Evolutionary conservation across 352 stramenopile genomes (phyloP).

Genomic region (Pythium vanterpoolii): DNA sequence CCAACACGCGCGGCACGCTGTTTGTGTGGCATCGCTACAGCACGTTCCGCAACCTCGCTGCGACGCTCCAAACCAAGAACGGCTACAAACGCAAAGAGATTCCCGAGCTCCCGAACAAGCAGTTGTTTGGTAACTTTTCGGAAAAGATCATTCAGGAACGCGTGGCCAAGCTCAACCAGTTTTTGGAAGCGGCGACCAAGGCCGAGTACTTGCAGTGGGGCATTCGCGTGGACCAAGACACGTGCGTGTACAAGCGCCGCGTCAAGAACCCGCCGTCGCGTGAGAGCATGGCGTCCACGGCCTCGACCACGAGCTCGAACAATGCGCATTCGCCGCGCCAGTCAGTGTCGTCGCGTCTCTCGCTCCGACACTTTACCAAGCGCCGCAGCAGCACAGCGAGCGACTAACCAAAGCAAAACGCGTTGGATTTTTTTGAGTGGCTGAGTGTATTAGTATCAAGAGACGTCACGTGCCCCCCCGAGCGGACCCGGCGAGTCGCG

Average conservation of each 20-base stretch:
- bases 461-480: conserved; percentile 8
- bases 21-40: conserved; percentile 51
- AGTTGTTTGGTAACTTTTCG: conserved; percentile 38
- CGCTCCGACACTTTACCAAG: conserved; percentile 32
- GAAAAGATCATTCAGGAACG: conserved; percentile 42
- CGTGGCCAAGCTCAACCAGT: conserved; percentile 43
- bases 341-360: conserved; percentile 27
- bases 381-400: conserved; percentile 29
- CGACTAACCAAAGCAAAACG: conserved; percentile 13
- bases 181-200: conserved; percentile 39
- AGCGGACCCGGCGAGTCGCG: no score
- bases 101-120: conserved; percentile 41
- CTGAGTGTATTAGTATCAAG: conserved; percentile 33
- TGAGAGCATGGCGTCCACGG: conserved; percentile 24
- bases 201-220: conserved; percentile 46
- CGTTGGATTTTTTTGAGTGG: conserved; percentile 24
- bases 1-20: conserved; percentile 35
- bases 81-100: conserved; percentile 39
- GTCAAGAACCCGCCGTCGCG: conserved; percentile 27
- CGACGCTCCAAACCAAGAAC: conserved; percentile 39
- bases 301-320: conserved; percentile 17
- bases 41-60: conserved; percentile 41
- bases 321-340: conserved; percentile 23
- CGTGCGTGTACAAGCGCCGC: conserved; percentile 47
- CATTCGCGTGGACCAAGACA: conserved; percentile 46